Base-by-base conservation (phyloP, 768 basidiomycete genomes). In the Podaxis mareebaensis region DNA sequence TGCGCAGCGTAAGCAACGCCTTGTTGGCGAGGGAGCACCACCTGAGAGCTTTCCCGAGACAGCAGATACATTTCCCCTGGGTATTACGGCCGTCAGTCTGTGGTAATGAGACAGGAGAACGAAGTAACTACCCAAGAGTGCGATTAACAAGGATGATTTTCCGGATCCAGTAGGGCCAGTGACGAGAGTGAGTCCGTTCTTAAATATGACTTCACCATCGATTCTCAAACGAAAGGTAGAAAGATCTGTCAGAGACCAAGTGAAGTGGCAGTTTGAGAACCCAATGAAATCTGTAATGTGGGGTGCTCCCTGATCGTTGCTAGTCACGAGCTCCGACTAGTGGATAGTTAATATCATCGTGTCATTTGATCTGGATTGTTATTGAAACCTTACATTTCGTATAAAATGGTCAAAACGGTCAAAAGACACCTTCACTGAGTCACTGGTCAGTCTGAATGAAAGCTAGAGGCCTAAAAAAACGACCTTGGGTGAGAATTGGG, bases 1-100 rank as follows among this genome's bases (percentile, higher is more conserved):
- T 95, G 92, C 1, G 88, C 88, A 6, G 89, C 88, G 72, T 91
- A 93, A 5, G 90, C 86, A 30, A 94, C 80, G 7, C 91, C 90
- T 2, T 79, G 79, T 3, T 72, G 74, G 5, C 89, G 78, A 49
- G 92, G 91, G 3, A 93, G 80, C 64, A 83, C 84, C 73, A 80
- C 88, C 81, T 83, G 89, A 36, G 81, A 79, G 7, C 82, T 77
- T n/a, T 75, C 71, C 6, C 75, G 74, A 4, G 82, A 81, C 4
- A 80, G 69, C 66, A 83, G 85, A 70, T 89, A 86, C 85, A 90
- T 83, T 71, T 89, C 87, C 39, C 85, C 79, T 80, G 46, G 11
- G 39, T 20, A 42, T 42, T 42, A 17, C 40, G 40, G 1, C 1
- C 6, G 11, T 42, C 17, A 17, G 6, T 13, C 4, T 17, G 17